Base-by-base conservation (phyloP, 805 yeast genomes). In the Starmerella riodocensis region DNA sequence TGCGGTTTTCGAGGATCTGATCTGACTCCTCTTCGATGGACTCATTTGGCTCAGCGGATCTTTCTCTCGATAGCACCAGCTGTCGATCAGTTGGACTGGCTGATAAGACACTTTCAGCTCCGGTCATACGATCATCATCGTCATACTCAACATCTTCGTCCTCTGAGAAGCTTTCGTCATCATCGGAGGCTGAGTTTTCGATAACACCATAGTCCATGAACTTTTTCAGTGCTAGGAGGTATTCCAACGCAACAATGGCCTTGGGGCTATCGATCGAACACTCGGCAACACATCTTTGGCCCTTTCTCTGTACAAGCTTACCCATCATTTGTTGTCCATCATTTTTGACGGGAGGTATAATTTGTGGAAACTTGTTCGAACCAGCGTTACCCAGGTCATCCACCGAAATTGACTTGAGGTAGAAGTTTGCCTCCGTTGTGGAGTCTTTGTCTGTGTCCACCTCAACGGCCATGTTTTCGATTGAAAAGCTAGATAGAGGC, bases 171-270 rank as follows among this genome's bases (percentile, higher is more conserved):
- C 41, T 34, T 3, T 41, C 40, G 1, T 40, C 47, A 7, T 43
- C 55, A 3, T 42, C 49, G n/a, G 27, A 5, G 16, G n/a, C n/a
- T 5, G 29, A 39, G 21, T 16, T 29, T 1, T 9, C 29, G 4
- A 20, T 14, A 9, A 12, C 47, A 0, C 74, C 81, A 32, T 63
- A 64, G 40, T 70, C 76, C n/a, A 65, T 56, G 54, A 78, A 86
- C 0, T 63, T 54, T 47, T 80, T 80, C 48, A 91, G 53, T 2
- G 91, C 82, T 57, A 86, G 72, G 26, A 88, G 53, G 57, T 83
- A 86, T 54, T 86, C 97, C 49, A 91, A 62, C 0, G 96, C 95
- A 22, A 91, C 56, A 35, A 91, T 75, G 9, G 79, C 69, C 41
- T 71, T 72, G 0, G 96, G 96, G 45, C 78, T 79, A 43, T 83